Evolutionary conservation across 1,284 basidiomycete genomes (phyloP).

Genomic region (Calocybe gambosa): DNA sequence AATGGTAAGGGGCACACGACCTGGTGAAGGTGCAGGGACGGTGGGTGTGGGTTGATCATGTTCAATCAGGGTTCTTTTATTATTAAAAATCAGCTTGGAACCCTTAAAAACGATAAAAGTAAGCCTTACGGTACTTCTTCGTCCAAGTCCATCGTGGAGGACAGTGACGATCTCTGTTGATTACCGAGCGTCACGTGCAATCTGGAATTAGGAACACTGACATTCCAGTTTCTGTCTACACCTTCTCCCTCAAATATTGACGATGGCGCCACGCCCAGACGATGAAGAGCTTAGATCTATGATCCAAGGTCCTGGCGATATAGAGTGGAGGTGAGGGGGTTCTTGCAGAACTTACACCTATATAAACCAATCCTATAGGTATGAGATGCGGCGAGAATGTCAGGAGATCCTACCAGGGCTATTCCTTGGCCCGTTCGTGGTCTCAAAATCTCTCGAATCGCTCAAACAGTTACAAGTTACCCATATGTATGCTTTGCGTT

Average conservation of each 20-base stretch:
- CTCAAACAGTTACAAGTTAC: conserved; percentile 68
- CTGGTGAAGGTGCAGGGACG: conserved; percentile 1
- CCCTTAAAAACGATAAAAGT: conserved; percentile 10
- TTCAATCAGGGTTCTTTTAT: conserved; percentile 50
- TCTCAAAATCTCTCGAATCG: conserved; percentile 71
- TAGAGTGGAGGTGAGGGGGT: conserved; percentile 65
- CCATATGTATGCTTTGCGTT: conserved; percentile 60
- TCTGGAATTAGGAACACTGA: neutral
- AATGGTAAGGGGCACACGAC: conserved; percentile 77
- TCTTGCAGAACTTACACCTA: conserved; percentile 1
- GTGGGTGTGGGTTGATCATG: conserved; percentile 12
- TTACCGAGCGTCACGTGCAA: neutral
- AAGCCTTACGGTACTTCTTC: conserved; percentile 45
- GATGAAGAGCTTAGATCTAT: conserved; percentile 53
- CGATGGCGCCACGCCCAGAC: conserved; percentile 5
- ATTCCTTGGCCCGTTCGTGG: conserved; percentile 83
- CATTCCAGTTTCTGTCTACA: neutral
- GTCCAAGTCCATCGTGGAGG: conserved; percentile 29
- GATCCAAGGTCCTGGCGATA: conserved; percentile 68
- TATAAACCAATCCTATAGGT: conserved; percentile 40
- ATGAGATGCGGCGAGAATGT: conserved; percentile 92
- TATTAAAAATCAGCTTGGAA: conserved; percentile 5
- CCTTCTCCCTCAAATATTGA: neutral
- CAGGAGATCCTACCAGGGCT: conserved; percentile 87
- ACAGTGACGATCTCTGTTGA: neutral